Percentiles rank a stretch among this genome's conserved stretches.
Conservation (phyloP, 1,284 basidiomycete genomes). For the Ustilago sp. region DNA sequence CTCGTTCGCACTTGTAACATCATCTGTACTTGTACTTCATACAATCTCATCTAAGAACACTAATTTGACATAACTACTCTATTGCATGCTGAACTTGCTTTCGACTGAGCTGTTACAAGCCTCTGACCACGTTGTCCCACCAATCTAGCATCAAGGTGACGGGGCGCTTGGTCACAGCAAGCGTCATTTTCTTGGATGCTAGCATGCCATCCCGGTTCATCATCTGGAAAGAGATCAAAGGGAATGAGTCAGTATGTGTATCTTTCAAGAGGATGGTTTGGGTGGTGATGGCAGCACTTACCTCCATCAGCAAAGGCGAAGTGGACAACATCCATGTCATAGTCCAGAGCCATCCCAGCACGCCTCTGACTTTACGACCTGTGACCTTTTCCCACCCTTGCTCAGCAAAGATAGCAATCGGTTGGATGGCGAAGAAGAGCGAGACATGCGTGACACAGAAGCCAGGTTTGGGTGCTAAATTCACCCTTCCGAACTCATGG, state of each 20-base stretch:
- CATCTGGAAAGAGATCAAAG: background rate
- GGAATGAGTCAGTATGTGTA: too few relatives aligned
- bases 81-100: background rate
- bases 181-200: conserved; percentile 7
- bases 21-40: conserved; percentile 34
- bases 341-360: conserved; percentile 38
- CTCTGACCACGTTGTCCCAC: conserved; percentile 19
- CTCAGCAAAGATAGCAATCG: conserved; percentile 29
- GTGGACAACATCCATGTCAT: conserved; percentile 18
- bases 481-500: conserved; percentile 34
- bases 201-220: conserved; percentile 18
- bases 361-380: conserved; percentile 18
- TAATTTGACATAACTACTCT: background rate
- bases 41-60: background rate
- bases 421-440: conserved; percentile 35
- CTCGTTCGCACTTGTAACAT: conserved; percentile 23
- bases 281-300: too few relatives aligned
- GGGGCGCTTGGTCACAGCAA: conserved; percentile 12
- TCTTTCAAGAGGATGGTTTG: too few relatives aligned
- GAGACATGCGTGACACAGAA: conserved; percentile 8
- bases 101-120: background rate
- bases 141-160: conserved; percentile 22
- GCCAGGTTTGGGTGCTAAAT: conserved; percentile 12
- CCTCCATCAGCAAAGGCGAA: conserved; percentile 21
- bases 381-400: conserved; percentile 21